These are phyloP conservation scores for Calocybe gangraenosa DNA, from an alignment of 768 basidiomycete genomes.

Conservation along the genomic window DNA sequence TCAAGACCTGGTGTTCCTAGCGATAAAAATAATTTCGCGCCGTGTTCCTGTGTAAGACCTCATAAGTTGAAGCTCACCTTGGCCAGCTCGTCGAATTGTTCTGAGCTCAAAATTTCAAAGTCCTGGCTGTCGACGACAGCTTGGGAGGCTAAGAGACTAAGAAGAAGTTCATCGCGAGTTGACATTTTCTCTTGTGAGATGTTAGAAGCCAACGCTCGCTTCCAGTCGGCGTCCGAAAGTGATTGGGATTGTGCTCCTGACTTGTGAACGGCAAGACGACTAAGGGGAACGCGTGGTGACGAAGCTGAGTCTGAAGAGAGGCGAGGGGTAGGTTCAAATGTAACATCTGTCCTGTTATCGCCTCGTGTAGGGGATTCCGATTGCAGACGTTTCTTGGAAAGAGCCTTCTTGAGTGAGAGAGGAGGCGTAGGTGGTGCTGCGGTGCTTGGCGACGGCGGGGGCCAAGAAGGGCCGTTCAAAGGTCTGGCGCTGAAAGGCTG, in stretches of 20 bases:
- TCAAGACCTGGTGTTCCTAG: conserved; percentile 73
- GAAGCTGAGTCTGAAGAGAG: conserved; percentile 17
- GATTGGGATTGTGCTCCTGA: conserved; percentile 13
- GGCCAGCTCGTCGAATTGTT: conserved; percentile 48
- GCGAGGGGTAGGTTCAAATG: conserved; percentile 18
- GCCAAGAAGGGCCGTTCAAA: conserved; percentile 37
- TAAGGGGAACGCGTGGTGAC: conserved; percentile 13
- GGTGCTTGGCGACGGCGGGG: conserved; percentile 36
- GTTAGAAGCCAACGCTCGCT: conserved; percentile 23
- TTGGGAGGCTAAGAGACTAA: conserved; percentile 89
- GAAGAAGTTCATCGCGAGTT: conserved; percentile 78
- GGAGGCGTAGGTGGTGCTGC: conserved; percentile 32
- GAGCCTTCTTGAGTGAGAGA: conserved; percentile 52
- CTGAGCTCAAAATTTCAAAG: conserved; percentile 65
- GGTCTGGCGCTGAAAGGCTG: conserved; percentile 21
- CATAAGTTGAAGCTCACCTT: conserved; percentile 31
- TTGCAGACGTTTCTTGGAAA: conserved; percentile 24
- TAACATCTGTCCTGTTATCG: too few species aligned
- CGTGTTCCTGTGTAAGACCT: conserved; percentile 1
- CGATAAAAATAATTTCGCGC: conserved; percentile 3
- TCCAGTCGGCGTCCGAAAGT: conserved; percentile 29
- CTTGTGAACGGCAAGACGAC: conserved; percentile 11
- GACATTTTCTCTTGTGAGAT: conserved; percentile 39
- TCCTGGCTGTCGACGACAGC: conserved; percentile 89
- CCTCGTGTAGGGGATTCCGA: not conserved